These are phyloP conservation scores for Leishmania aethiopica DNA, from an alignment of 208 protist genomes.

Conservation along the genomic window DNA sequence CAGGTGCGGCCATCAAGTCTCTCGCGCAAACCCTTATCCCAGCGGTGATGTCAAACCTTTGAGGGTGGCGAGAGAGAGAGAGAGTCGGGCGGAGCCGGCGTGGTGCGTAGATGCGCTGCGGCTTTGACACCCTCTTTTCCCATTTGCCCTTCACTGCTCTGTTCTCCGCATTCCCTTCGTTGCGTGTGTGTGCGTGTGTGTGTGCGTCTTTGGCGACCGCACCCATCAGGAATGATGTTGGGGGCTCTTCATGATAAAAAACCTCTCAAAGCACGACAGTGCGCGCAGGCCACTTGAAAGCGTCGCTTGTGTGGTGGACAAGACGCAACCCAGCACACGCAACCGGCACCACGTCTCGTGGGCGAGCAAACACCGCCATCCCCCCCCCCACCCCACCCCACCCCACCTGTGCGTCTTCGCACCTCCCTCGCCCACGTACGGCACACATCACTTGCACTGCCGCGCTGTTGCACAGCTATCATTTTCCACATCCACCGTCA, in stretches of 20 bases:
- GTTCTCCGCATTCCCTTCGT: not conserved
- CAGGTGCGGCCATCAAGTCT: not conserved
- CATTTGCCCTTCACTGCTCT: not conserved
- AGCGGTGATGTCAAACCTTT: not conserved
- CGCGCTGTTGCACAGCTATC: not conserved
- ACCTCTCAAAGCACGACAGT: not conserved
- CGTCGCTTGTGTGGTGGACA: not conserved
- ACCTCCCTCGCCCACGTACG: not conserved
- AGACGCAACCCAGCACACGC: not conserved
- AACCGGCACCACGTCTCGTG: not conserved
- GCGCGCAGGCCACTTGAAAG: not conserved
- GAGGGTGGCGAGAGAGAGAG: not conserved
- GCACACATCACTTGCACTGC: not conserved
- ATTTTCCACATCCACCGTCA: not conserved
- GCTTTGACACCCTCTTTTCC: not conserved
- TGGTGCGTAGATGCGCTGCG: not conserved
- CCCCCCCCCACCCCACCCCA: too few species aligned
- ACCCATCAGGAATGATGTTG: not conserved
- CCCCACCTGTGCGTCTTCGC: not conserved
- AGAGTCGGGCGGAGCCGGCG: not conserved
- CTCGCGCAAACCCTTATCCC: not conserved
- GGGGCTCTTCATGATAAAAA: not conserved
- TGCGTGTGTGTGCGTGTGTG: slow-evolving; percentile 1
- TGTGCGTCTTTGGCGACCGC: not conserved
- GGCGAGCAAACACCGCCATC: not conserved